These are phyloP conservation scores for Cryptosporidium viatorum DNA, from an alignment of 169 alveolate species.

Conservation along the genomic window DNA sequence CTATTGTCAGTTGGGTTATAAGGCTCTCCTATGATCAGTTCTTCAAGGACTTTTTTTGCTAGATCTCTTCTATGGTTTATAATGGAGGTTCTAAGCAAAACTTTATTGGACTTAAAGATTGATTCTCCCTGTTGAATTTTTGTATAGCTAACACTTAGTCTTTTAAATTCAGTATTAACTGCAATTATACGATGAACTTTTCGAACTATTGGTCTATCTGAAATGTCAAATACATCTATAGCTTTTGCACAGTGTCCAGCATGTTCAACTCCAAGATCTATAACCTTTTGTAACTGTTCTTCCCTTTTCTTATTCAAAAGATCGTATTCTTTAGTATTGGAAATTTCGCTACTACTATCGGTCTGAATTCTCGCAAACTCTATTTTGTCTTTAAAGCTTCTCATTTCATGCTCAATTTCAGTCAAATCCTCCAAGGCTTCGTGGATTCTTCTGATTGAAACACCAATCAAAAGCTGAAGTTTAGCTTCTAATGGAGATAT, in stretches of 20 bases:
- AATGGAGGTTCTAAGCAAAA: constrained; percentile 47
- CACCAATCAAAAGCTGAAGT: constrained; percentile 49
- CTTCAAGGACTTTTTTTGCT: constrained; percentile 31
- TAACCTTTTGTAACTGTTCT: constrained; percentile 3
- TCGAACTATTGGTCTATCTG: constrained; percentile 72
- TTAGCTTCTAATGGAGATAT: constrained; percentile 57
- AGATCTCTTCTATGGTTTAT: constrained; percentile 44
- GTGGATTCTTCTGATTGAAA: constrained; percentile 41
- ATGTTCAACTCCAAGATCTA: constrained; percentile 47
- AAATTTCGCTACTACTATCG: constrained; percentile 24
- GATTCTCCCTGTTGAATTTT: constrained; percentile 24
- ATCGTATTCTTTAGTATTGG: background rate
- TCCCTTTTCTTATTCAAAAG: constrained; percentile 6
- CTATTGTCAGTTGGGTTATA: constrained; percentile 35
- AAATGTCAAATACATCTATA: constrained; percentile 64
- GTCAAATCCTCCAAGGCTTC: constrained; percentile 43
- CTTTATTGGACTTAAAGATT: constrained; percentile 38
- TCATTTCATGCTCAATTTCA: constrained; percentile 27
- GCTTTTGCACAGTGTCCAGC: constrained; percentile 61
- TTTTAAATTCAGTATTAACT: constrained; percentile 35
- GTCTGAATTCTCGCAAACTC: constrained; percentile 35
- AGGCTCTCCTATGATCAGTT: constrained; percentile 19
- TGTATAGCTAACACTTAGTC: constrained; percentile 23
- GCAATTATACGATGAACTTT: constrained; percentile 56
- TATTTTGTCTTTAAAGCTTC: background rate